Conservation (phyloP, 768 basidiomycete species). For the Candolleomyces aberdarensis region DNA sequence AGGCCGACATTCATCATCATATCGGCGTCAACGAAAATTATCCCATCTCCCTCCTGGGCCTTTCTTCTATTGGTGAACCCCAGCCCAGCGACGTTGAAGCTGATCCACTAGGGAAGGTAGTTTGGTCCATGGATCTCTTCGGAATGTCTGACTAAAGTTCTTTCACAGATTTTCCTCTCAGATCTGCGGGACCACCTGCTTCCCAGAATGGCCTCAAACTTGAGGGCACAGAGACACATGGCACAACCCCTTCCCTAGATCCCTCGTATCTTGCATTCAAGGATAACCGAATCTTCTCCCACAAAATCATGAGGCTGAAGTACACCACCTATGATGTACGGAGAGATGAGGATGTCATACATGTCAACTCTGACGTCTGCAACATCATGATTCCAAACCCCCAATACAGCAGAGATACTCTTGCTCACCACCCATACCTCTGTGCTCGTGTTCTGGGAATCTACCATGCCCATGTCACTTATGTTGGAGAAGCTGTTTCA, state of each 20-base stretch:
- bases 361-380: background rate
- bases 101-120: background rate
- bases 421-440: constrained; percentile 15
- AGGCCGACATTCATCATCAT: background rate
- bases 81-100: background rate
- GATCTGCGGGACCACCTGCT: constrained; percentile 4
- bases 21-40: background rate
- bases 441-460: constrained; percentile 19
- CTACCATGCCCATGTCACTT: constrained; percentile 16
- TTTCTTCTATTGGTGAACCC: background rate
- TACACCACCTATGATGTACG: constrained; percentile 1
- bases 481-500: constrained; percentile 8
- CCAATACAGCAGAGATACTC: background rate
- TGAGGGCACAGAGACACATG: too few species aligned
- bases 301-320: background rate
- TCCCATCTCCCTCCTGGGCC: background rate
- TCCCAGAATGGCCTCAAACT: background rate
- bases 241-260: background rate
- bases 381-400: constrained; percentile 6
- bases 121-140: background rate
- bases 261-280: background rate
- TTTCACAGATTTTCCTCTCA: constrained; percentile 24
- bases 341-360: background rate
- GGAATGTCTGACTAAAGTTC: background rate
- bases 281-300: background rate